phyloP scores from a whole-genome alignment of 495 filamentous ascomycete genomes.

The Penicillium cinerascens region DNA sequence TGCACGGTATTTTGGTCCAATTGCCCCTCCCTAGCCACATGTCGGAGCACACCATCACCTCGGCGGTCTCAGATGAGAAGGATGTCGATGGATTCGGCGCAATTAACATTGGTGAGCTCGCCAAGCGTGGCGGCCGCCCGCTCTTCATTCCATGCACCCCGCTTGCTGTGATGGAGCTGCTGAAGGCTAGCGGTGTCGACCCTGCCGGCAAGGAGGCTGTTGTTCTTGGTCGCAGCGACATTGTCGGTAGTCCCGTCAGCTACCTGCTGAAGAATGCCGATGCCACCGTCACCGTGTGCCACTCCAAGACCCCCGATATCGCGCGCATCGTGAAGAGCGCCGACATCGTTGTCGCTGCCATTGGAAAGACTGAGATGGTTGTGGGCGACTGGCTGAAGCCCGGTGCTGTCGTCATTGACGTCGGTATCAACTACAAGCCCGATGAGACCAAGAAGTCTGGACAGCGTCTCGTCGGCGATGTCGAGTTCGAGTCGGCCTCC shows the following conservation, averaged over 20 bases:
- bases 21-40: conserved; percentile 85
- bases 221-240: conserved; percentile 91
- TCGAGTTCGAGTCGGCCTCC: conserved; percentile 82
- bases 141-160: conserved; percentile 93
- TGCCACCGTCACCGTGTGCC: conserved; percentile 94
- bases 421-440: conserved; percentile 95
- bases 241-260: conserved; percentile 94
- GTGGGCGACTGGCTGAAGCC: conserved; percentile 95
- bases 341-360: conserved; percentile 87
- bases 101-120: conserved; percentile 89
- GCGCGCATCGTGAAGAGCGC: conserved; percentile 72
- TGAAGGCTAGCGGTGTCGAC: conserved; percentile 78
- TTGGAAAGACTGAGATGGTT: conserved; percentile 81
- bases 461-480: conserved; percentile 89
- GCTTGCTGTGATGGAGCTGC: conserved; percentile 91
- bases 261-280: conserved; percentile 92
- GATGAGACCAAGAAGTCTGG: conserved; percentile 93
- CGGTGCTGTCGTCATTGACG: conserved; percentile 92
- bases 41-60: conserved; percentile 84
- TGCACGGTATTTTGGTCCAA: conserved; percentile 94
- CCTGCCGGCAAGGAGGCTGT: conserved; percentile 88
- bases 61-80: conserved; percentile 85
- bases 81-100: conserved; percentile 98
- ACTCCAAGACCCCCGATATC: conserved; percentile 77
- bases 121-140: conserved; percentile 86